These are phyloP conservation scores for Fusarium equiseti DNA, from an alignment of 2,329 filamentous ascomycete genomes.

Conservation along the genomic window DNA sequence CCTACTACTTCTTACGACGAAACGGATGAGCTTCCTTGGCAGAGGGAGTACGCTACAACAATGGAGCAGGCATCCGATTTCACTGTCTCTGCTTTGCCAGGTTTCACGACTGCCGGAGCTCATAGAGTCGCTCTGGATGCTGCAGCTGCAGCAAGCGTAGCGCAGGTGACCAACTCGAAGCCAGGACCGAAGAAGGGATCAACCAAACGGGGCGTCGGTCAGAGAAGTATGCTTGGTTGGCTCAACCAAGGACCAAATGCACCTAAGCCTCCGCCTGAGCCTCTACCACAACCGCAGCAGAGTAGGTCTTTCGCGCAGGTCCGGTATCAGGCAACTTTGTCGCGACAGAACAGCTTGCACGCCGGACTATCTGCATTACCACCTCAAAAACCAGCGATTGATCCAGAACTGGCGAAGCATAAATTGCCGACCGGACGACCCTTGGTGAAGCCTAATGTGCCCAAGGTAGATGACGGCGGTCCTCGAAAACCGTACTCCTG, in stretches of 20 bases:
- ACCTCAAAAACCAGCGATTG: constrained; percentile 43
- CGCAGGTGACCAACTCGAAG: constrained; percentile 36
- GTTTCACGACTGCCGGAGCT: constrained; percentile 72
- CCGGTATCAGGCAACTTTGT: constrained; percentile 47
- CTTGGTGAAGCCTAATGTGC: constrained; percentile 51
- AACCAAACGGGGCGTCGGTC: constrained; percentile 53
- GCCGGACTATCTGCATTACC: constrained; percentile 1
- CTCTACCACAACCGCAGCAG: constrained; percentile 27
- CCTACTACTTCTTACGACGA: constrained; percentile 29
- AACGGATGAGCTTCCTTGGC: constrained; percentile 52
- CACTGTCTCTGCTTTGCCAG: constrained; percentile 67
- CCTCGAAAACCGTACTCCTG: constrained; percentile 63
- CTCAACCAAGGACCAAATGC: constrained; percentile 48
- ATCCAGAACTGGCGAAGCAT: constrained; percentile 53
- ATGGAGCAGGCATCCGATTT: constrained; percentile 71
- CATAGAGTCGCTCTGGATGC: constrained; percentile 60
- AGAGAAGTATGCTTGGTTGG: constrained; percentile 59
- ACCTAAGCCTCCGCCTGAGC: constrained; percentile 16
- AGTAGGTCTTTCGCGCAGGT: constrained; percentile 36
- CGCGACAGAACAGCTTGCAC: constrained; percentile 34
- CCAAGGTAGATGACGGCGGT: constrained; percentile 42
- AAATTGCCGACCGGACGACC: constrained; percentile 57
- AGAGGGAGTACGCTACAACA: constrained; percentile 67
- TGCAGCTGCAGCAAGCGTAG: constrained; percentile 27
- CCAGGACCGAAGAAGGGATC: constrained; percentile 44